Conservation (phyloP, 2,329 filamentous ascomycete genomes). For the Ambrosiella xylebori region DNA sequence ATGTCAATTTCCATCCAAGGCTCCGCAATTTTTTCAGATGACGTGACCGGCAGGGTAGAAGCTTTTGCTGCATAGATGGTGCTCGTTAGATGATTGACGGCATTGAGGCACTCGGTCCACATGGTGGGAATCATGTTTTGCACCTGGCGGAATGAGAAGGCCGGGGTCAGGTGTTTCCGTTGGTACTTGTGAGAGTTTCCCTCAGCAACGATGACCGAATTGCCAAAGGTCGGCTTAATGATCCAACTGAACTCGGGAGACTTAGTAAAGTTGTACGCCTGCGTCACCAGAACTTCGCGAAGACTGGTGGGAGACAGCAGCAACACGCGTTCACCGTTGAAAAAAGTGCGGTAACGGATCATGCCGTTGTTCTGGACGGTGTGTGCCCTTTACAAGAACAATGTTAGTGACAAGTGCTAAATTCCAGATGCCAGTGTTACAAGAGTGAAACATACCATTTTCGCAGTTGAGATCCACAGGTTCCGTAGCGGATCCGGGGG, state of each 20-base stretch:
- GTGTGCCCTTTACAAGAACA: slow-evolving; percentile 30
- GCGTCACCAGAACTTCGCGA: slow-evolving; percentile 51
- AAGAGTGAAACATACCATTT: neutral
- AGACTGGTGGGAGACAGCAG: slow-evolving; percentile 45
- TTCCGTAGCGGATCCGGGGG: neutral
- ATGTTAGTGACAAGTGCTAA: neutral
- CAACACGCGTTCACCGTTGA: slow-evolving; percentile 47
- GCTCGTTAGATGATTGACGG: slow-evolving; percentile 42
- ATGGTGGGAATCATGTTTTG: slow-evolving; percentile 74
- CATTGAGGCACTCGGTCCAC: slow-evolving; percentile 59
- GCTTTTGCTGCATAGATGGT: neutral
- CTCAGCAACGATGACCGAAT: slow-evolving; percentile 63
- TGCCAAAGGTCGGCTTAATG: slow-evolving; percentile 47
- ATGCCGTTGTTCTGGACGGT: slow-evolving; percentile 49
- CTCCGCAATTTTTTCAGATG: neutral
- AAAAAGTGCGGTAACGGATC: slow-evolving; percentile 45
- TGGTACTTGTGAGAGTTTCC: slow-evolving; percentile 80
- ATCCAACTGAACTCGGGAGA: slow-evolving; percentile 34
- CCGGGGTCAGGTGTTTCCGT: slow-evolving; percentile 62
- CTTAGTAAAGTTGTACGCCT: slow-evolving; percentile 54
- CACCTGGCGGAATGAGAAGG: slow-evolving; percentile 72
- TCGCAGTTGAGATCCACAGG: neutral
- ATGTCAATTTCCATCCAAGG: slow-evolving; percentile 34
- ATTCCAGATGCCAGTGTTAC: slow-evolving; percentile 2
- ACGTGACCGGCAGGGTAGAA: neutral